phyloP scores from a whole-genome alignment of 2,329 filamentous ascomycete genomes.

The Colletotrichum sp. region DNA sequence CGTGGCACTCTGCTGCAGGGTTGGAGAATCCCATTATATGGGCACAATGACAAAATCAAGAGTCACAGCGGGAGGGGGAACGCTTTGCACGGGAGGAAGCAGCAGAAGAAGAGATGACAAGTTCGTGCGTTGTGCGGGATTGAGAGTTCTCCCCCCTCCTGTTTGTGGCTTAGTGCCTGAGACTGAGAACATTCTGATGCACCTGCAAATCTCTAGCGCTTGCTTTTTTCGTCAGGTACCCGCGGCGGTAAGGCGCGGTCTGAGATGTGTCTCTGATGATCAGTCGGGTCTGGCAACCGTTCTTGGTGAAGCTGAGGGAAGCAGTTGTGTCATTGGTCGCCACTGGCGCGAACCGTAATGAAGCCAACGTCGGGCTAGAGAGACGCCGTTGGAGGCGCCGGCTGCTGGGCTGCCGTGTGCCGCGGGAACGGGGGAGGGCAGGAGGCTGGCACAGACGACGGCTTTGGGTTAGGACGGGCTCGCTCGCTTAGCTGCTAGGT shows the following conservation, averaged over 20 bases:
- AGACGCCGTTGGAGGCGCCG: slow-evolving; percentile 5
- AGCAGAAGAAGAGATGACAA: not conserved
- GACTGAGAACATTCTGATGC: not conserved
- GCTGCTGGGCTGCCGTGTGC: slow-evolving; percentile 11
- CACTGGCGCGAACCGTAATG: slow-evolving; percentile 16
- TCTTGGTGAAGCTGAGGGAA: not conserved
- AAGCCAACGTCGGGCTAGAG: slow-evolving; percentile 18
- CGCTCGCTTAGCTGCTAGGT: not conserved
- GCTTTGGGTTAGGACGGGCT: not conserved
- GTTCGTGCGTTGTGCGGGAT: not conserved
- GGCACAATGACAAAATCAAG: not conserved
- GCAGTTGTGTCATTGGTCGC: slow-evolving; percentile 17
- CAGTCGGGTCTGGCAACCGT: not conserved
- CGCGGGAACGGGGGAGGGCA: not conserved
- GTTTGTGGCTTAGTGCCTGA: not conserved
- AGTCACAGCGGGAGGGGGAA: not conserved
- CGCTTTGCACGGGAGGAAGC: not conserved
- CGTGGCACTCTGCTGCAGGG: slow-evolving; percentile 1
- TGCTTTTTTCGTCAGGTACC: slow-evolving; percentile 16
- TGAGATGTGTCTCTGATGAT: slow-evolving; percentile 17
- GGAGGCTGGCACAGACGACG: not conserved
- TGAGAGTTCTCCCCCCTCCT: not conserved
- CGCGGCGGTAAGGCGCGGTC: slow-evolving; percentile 1
- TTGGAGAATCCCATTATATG: not conserved
- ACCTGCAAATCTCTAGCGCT: not conserved